Evolutionary conservation across 352 stramenopile genomes (phyloP).

Genomic region (Thraustotheca clavata): DNA sequence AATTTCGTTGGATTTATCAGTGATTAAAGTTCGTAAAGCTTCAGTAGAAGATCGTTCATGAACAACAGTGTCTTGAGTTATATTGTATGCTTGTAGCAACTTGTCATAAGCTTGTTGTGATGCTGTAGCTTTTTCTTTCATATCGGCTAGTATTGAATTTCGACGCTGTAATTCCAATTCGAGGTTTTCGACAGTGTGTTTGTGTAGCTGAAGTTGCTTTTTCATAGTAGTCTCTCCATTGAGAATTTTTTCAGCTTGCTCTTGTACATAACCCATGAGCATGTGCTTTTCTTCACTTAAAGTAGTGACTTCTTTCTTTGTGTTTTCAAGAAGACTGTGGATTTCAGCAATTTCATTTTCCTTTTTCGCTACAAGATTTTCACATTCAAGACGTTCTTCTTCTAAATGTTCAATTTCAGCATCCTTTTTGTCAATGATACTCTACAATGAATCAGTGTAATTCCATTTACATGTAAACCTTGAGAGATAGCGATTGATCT

Average conservation of each 20-base stretch:
- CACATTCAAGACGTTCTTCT: neutral
- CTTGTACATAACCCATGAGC: slow-evolving; percentile 18
- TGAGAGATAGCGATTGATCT: neutral
- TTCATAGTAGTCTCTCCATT: slow-evolving; percentile 8
- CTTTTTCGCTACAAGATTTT: neutral
- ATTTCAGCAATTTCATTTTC: slow-evolving; percentile 17
- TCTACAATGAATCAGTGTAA: neutral
- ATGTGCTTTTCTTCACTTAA: slow-evolving; percentile 23
- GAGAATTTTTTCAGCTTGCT: slow-evolving; percentile 10
- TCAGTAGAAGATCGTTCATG: slow-evolving; percentile 2
- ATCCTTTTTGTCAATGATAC: neutral
- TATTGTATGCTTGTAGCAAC: slow-evolving; percentile 11
- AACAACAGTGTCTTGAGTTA: slow-evolving; percentile 14
- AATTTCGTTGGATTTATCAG: slow-evolving; percentile 3
- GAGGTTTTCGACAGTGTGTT: neutral
- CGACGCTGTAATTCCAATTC: neutral
- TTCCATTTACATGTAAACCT: neutral
- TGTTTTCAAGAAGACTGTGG: slow-evolving; percentile 21
- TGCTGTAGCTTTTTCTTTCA: neutral
- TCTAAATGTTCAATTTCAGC: neutral
- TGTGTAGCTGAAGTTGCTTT: neutral
- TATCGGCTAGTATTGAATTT: neutral
- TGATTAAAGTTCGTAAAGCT: neutral
- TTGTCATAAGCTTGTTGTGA: slow-evolving; percentile 11
- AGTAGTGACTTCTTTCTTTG: slow-evolving; percentile 23